These are phyloP conservation scores for Pleurotus cornucopiae DNA, from an alignment of 768 basidiomycete species.

Conservation along the genomic window DNA sequence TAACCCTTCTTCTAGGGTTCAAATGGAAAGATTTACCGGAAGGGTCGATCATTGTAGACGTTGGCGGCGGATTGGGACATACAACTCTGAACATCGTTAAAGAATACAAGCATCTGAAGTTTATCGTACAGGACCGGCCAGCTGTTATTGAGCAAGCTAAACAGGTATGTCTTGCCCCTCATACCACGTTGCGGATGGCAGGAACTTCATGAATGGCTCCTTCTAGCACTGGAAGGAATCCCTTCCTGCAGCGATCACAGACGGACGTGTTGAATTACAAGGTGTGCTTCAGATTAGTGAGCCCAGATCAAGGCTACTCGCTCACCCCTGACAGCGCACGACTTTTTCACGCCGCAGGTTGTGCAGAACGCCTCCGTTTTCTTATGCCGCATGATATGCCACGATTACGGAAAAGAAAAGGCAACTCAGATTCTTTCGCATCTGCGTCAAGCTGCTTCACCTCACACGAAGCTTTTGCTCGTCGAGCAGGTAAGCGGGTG, in stretches of 20 bases:
- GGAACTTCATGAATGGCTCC: neutral
- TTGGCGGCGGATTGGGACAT: constrained; percentile 32
- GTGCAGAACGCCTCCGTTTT: constrained; percentile 21
- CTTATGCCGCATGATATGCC: constrained; percentile 25
- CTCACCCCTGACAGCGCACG: constrained; percentile 14
- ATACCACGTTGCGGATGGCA: no score
- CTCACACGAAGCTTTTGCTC: constrained; percentile 20
- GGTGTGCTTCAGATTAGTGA: constrained; percentile 9
- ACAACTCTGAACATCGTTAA: constrained; percentile 24
- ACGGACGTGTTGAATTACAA: constrained; percentile 22
- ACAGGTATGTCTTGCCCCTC: constrained; percentile 13
- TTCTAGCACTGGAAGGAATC: constrained; percentile 23
- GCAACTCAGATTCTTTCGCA: constrained; percentile 21
- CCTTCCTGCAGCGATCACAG: constrained; percentile 19
- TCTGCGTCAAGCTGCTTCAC: constrained; percentile 18
- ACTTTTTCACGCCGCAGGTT: constrained; percentile 28
- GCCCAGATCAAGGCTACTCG: neutral
- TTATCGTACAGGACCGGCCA: constrained; percentile 31
- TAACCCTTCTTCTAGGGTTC: constrained; percentile 13
- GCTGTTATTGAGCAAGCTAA: constrained; percentile 20
- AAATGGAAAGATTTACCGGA: constrained; percentile 14
- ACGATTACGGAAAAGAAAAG: constrained; percentile 24
- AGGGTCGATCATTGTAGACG: constrained; percentile 22
- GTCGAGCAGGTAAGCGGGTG: constrained; percentile 15
- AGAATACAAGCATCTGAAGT: constrained; percentile 19